Conservation (phyloP, 768 basidiomycete genomes). For the Daedaleopsis nitida region DNA sequence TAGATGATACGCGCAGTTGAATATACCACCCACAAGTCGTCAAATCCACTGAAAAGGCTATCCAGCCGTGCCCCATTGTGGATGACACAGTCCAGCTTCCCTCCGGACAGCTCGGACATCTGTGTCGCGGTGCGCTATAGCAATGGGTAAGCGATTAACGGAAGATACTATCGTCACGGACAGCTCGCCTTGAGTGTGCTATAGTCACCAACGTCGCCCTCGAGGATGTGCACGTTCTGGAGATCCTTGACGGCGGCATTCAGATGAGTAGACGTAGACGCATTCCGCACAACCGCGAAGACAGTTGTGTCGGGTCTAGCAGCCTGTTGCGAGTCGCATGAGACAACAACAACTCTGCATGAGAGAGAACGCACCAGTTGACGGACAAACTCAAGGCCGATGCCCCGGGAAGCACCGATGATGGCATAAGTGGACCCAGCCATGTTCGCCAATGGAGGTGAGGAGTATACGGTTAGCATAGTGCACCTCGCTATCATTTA, state of each 20-base stretch:
- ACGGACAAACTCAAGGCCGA: constrained; percentile 21
- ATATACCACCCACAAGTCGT: constrained; percentile 25
- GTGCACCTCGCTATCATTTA: no score
- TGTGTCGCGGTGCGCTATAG: constrained; percentile 22
- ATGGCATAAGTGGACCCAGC: constrained; percentile 26
- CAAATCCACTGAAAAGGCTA: constrained; percentile 12
- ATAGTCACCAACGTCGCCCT: constrained; percentile 39
- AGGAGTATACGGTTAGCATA: neutral
- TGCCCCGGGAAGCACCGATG: constrained; percentile 26
- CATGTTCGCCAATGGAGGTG: neutral
- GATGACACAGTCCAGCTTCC: constrained; percentile 36
- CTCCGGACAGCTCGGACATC: constrained; percentile 29
- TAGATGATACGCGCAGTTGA: no score
- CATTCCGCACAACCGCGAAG: constrained; percentile 28
- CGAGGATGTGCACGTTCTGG: constrained; percentile 35
- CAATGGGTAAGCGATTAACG: neutral
- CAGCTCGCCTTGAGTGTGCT: constrained; percentile 30
- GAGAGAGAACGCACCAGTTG: constrained; percentile 18
- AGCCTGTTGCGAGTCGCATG: constrained; percentile 3
- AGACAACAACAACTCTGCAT: neutral
- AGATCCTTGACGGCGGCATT: neutral
- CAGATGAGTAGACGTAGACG: constrained; percentile 8
- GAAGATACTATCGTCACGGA: neutral
- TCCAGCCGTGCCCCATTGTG: constrained; percentile 36
- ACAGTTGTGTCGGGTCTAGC: constrained; percentile 19